A percentile compares a stretch with the other conserved stretches of the same genome.
Conservation (phyloP, 345 rosid genomes). For the Euclidium syriacum region DNA sequence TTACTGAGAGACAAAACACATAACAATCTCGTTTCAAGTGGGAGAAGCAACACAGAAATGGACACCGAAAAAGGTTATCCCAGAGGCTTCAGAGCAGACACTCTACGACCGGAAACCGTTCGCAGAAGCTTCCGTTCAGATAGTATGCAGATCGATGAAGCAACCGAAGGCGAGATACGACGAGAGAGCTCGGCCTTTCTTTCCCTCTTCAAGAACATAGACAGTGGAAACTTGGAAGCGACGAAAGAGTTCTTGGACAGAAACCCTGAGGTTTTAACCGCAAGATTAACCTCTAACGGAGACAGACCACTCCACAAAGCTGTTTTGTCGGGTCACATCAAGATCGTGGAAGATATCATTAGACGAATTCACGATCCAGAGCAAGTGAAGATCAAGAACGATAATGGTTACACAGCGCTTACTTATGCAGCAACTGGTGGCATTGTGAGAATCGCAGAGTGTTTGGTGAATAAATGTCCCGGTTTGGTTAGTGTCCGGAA, state of each 20-base stretch:
- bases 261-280: conserved; percentile 36
- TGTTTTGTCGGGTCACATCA: conserved; percentile 54
- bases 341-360: conserved; percentile 51
- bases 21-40: background rate
- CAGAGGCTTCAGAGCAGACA: conserved; percentile 24
- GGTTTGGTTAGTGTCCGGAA: conserved; percentile 42
- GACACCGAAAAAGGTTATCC: conserved; percentile 29
- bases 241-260: conserved; percentile 38
- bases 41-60: conserved; percentile 7
- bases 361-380: conserved; percentile 14
- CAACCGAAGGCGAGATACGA: background rate
- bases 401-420: conserved; percentile 51
- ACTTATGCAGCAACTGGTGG: conserved; percentile 74
- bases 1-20: background rate
- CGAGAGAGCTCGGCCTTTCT: conserved; percentile 32
- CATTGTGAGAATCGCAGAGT: conserved; percentile 45
- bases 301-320: conserved; percentile 65
- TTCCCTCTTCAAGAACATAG: conserved; percentile 48
- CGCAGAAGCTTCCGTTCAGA: conserved; percentile 18
- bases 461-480: conserved; percentile 39
- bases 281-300: conserved; percentile 48
- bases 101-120: conserved; percentile 12
- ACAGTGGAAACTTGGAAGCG: conserved; percentile 48
- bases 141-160: conserved; percentile 24
- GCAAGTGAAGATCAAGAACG: conserved; percentile 24